Base-by-base conservation (phyloP, 2,329 filamentous ascomycete species). In the Fusarium falciforme region DNA sequence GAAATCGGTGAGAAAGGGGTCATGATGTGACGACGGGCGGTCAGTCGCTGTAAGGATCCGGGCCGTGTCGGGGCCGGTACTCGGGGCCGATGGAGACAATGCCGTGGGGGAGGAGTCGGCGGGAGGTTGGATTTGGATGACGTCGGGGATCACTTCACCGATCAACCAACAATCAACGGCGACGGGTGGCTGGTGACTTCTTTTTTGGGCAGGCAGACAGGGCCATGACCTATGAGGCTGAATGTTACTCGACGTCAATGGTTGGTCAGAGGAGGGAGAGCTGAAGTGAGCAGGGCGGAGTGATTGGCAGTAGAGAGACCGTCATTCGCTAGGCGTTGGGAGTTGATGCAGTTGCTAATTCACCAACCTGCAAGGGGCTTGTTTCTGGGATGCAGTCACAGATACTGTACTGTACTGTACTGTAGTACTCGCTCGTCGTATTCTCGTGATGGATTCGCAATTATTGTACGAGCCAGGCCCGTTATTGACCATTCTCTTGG, bases 61-160 rank as follows among this genome's bases (percentile, higher is more conserved):
- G 58, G 54, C 44, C 59, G 54, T 67, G 27, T 75, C 68, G 66
- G 68, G 44, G 60, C 66, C 66, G 72, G 63, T 42, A 42, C 44
- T 52, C 66, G 66, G 71, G 71, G 54, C 72, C 68, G 68, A 64
- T 58, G 54, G 54, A 58, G 54, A 25, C 33, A 29, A 36, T 38
- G 36, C 31, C 54, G 54, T 58, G 54, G 54, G 54, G 54, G 8
- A 25, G 33, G 31, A 38, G 54, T 58, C 54, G 54, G 33, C 54
- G 33, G 22, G 38, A 61, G 27, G 58, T 47, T 44, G 8, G 38
- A 44, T 35, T 47, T 33, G 12, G 38, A 44, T 47, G 59, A 47
- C 58, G 38, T 47, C 40, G 38, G 58, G 29, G 54, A 58, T 58
- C 31, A 38, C 14, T 17, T 40, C 44, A 54, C 44, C n/a, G 44